Conservation (phyloP, 1,284 basidiomycete genomes). For the Ustilago sp. region DNA sequence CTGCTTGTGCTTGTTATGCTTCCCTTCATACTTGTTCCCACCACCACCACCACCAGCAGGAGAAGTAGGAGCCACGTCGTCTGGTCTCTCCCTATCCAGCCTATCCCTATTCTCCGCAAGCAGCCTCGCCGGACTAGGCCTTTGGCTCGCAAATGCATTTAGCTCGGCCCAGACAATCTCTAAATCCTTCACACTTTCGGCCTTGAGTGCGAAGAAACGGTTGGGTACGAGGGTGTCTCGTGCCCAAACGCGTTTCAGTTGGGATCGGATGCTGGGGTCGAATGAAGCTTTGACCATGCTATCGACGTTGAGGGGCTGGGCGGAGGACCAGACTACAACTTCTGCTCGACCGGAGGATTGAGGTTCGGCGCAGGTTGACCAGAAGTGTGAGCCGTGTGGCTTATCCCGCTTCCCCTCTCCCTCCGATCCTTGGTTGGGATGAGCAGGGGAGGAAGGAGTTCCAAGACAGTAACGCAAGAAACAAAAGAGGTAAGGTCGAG, state of each 20-base stretch:
- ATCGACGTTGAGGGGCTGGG: conserved; percentile 81
- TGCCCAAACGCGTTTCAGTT: conserved; percentile 79
- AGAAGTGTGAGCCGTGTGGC: conserved; percentile 59
- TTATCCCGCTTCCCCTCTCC: not conserved
- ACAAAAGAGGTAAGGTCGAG: conserved; percentile 77
- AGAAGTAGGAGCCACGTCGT: conserved; percentile 8
- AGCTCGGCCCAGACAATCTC: conserved; percentile 78
- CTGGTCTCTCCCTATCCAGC: conserved; percentile 26
- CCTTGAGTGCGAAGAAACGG: conserved; percentile 29
- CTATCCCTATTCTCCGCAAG: conserved; percentile 43
- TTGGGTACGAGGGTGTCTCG: conserved; percentile 77
- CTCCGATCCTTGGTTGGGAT: too few species aligned
- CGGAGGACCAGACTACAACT: conserved; percentile 87
- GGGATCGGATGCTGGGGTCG: conserved; percentile 66
- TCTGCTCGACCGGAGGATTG: conserved; percentile 75
- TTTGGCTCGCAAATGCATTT: conserved; percentile 33
- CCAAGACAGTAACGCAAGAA: conserved; percentile 75
- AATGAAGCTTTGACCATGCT: conserved; percentile 71
- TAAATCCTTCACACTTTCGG: conserved; percentile 76
- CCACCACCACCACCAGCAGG: not conserved
- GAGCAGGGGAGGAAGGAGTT: not conserved
- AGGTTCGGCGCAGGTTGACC: conserved; percentile 26
- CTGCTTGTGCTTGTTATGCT: conserved; percentile 11
- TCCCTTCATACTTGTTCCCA: conserved; percentile 10
- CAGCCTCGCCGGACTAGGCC: conserved; percentile 10